Percentiles rank a stretch among this genome's conserved stretches.
Evolutionary conservation across 306 rosid species (phyloP).

Genomic region (Canavalia gladiata): DNA sequence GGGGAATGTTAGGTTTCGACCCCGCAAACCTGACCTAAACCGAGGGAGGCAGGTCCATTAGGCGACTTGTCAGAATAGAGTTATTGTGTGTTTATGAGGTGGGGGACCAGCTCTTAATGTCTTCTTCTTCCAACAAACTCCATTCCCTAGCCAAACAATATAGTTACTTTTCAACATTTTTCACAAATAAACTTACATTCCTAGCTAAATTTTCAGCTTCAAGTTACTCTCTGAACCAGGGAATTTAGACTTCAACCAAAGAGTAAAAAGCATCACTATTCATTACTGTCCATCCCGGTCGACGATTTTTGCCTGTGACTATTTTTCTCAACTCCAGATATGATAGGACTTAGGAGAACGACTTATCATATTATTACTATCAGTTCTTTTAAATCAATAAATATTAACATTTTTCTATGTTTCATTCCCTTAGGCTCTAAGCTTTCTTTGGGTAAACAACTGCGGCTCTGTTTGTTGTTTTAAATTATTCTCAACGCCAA

Average conservation of each 20-base stretch:
- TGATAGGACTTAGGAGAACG: too few relatives aligned
- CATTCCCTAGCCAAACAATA: neutral
- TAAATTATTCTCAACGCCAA: neutral
- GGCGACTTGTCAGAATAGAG: constrained; percentile 36
- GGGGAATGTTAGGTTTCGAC: constrained; percentile 14
- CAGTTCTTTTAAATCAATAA: neutral
- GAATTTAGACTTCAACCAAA: neutral
- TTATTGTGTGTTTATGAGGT: neutral
- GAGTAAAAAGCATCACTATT: neutral
- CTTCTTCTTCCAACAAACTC: neutral
- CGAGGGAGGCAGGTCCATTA: neutral
- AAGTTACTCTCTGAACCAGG: neutral
- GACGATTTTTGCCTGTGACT: neutral
- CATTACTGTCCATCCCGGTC: neutral
- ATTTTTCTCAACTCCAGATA: neutral
- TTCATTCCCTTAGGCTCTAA: neutral
- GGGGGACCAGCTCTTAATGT: constrained; percentile 9
- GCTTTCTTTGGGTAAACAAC: neutral
- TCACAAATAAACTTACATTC: neutral
- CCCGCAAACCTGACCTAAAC: neutral
- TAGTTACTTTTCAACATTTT: neutral
- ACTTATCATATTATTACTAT: too few relatives aligned
- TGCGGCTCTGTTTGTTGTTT: neutral
- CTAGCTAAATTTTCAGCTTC: neutral
- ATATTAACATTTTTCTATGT: neutral